A percentile compares a stretch with the other conserved stretches of the same genome.
Evolutionary conservation across 2,329 filamentous ascomycete species (phyloP).

Genomic region (Sphaerostilbella broomeana): DNA sequence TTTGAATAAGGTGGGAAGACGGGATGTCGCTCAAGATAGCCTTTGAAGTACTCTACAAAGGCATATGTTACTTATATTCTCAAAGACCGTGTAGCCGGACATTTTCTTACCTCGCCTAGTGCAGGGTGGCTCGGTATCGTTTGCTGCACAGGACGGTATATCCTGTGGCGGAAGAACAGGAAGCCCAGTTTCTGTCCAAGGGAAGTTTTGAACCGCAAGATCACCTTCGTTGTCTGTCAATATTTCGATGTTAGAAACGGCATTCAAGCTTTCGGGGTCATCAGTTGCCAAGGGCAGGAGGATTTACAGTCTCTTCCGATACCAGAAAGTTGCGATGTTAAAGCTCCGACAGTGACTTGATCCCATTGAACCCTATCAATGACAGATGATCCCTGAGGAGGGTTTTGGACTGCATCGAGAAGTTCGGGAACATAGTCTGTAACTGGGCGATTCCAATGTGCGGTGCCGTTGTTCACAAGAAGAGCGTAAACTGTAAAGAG

Average conservation of each 20-base stretch:
- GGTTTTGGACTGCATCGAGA: background rate
- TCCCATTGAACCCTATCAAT: constrained; percentile 10
- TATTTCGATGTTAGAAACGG: background rate
- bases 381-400: background rate
- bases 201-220: constrained; percentile 6
- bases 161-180: constrained; percentile 4
- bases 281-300: background rate
- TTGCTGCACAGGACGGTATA: constrained; percentile 11
- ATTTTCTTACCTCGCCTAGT: constrained; percentile 1
- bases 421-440: constrained; percentile 22
- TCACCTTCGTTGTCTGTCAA: constrained; percentile 2
- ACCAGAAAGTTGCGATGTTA: constrained; percentile 9
- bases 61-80: background rate
- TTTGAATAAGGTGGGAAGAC: constrained; percentile 16
- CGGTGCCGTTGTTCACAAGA: constrained; percentile 17
- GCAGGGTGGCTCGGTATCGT: constrained; percentile 3
- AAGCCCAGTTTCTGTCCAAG: background rate
- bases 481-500: constrained; percentile 23
- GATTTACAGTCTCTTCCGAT: constrained; percentile 10
- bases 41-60: constrained; percentile 15
- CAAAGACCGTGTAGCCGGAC: background rate
- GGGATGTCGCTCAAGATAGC: constrained; percentile 12
- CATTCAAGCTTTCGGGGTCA: too few species aligned
- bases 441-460: constrained; percentile 20
- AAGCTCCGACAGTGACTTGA: constrained; percentile 10